Conservation (phyloP, 768 basidiomycete species). For the Suillus placidus region DNA sequence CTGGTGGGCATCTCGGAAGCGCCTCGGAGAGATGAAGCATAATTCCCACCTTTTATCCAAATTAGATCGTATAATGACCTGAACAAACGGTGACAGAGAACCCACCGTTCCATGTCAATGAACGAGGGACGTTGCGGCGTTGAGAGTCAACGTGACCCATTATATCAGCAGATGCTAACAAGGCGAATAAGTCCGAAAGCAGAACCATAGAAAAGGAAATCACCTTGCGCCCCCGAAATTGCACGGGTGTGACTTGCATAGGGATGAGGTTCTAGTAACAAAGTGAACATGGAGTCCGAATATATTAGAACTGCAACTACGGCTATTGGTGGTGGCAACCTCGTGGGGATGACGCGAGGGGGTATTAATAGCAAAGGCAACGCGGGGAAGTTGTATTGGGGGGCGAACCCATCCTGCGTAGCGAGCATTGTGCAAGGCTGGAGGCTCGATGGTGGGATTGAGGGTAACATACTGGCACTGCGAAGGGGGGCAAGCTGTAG, state of each 20-base stretch:
- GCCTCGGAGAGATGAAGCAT: not conserved
- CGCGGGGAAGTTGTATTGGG: not conserved
- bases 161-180: not conserved
- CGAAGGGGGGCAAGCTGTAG: not conserved
- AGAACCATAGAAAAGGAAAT: not conserved
- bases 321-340: not conserved
- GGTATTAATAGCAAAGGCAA: not conserved
- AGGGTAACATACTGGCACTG: not conserved
- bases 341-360: not conserved
- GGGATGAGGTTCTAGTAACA: not conserved
- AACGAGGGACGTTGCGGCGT: not conserved
- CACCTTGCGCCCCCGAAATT: not conserved
- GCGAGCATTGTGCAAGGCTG: constrained; percentile 1
- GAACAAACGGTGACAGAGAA: not conserved
- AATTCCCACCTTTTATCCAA: not conserved
- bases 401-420: constrained; percentile 5
- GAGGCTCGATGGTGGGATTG: no score
- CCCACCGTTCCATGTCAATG: not conserved
- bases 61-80: not conserved
- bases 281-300: not conserved
- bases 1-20: not conserved
- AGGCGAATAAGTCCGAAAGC: no score
- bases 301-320: not conserved
- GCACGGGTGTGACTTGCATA: not conserved
- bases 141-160: not conserved